These are phyloP conservation scores for Tremella fuciformis DNA, from an alignment of 768 basidiomycete genomes.

Conservation along the genomic window DNA sequence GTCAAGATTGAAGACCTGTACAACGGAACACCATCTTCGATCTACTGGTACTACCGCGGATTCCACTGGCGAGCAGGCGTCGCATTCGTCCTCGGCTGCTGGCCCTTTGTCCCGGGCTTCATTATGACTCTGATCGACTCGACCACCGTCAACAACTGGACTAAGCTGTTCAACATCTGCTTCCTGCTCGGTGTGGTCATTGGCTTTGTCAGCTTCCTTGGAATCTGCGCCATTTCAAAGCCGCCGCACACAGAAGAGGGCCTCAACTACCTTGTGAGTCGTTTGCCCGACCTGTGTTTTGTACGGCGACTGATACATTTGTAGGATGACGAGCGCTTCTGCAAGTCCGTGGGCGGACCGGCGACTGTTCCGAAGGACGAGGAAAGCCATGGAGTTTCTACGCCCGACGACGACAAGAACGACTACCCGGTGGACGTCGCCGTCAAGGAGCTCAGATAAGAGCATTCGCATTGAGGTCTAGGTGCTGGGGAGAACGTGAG, in stretches of 20 bases:
- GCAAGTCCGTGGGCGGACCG: too few relatives aligned
- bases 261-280: constrained; percentile 16
- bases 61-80: constrained; percentile 24
- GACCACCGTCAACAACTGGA: constrained; percentile 10
- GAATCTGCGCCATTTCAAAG: constrained; percentile 16
- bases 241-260: constrained; percentile 15
- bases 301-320: too few relatives aligned
- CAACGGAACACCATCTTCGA: constrained; percentile 14
- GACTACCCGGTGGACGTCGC: too few relatives aligned
- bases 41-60: constrained; percentile 30
- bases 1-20: constrained; percentile 30
- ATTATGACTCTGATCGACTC: constrained; percentile 19
- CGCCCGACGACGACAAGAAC: too few relatives aligned
- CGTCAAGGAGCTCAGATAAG: too few relatives aligned
- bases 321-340: too few relatives aligned
- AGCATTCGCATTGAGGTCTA: too few relatives aligned
- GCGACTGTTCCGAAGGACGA: too few relatives aligned
- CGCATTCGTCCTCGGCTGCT: constrained; percentile 24
- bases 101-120: constrained; percentile 34
- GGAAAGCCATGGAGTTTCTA: too few relatives aligned
- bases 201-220: constrained; percentile 13
- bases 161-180: constrained; percentile 19
- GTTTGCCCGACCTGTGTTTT: too few relatives aligned
- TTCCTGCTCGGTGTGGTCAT: constrained; percentile 18
- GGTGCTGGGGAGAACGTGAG: too few relatives aligned